Conservation (phyloP, 2,329 filamentous ascomycete species). For the Trichophaea hybrida region DNA sequence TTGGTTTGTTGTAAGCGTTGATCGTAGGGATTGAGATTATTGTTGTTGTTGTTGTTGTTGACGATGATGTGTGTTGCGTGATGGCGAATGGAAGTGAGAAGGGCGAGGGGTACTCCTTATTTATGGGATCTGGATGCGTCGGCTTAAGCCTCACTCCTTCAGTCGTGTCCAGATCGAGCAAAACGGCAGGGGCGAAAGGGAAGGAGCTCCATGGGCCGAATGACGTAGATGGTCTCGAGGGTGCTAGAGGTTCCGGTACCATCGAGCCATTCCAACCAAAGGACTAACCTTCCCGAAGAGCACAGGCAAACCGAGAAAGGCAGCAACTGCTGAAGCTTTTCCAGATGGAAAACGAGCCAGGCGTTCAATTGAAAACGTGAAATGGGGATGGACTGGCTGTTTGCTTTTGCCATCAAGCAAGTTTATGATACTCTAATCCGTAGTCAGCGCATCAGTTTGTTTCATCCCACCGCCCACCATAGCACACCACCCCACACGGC, state of each 20-base stretch:
- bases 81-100: background rate
- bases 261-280: background rate
- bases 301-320: background rate
- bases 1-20: slow-evolving; percentile 4
- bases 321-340: background rate
- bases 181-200: too few relatives aligned
- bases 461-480: too few relatives aligned
- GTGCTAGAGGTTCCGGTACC: background rate
- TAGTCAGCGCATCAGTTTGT: too few relatives aligned
- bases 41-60: background rate
- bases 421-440: too few relatives aligned
- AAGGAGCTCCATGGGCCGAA: background rate
- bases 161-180: too few relatives aligned
- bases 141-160: background rate
- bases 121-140: background rate
- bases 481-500: too few relatives aligned
- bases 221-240: background rate
- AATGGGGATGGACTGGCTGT: background rate
- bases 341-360: background rate
- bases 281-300: too few relatives aligned
- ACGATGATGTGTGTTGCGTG: background rate
- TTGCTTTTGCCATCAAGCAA: background rate
- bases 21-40: slow-evolving; percentile 1
- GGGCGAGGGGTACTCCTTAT: background rate
- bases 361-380: background rate